phyloP scores from a whole-genome alignment of 208 protist species.

The Wallacemonas collosoma region DNA sequence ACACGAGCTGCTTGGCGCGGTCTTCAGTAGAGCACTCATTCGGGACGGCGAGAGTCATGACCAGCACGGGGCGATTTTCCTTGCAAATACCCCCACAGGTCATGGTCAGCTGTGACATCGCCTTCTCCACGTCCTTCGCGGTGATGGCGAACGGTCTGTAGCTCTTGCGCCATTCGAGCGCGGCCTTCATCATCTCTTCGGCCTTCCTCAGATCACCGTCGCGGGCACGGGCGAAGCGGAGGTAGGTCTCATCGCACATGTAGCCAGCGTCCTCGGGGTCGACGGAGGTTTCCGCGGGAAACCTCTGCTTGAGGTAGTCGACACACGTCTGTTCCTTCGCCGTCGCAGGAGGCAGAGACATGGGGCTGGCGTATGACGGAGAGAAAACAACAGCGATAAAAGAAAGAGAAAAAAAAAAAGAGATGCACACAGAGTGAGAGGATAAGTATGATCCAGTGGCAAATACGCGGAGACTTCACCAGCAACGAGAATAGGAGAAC shows the following conservation, averaged over 20 bases:
- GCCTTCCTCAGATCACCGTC: conserved; percentile 49
- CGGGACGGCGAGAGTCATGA: conserved; percentile 55
- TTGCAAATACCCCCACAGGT: conserved; percentile 42
- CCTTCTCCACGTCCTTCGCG: conserved; percentile 28
- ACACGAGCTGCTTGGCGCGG: conserved; percentile 56
- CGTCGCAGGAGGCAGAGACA: conserved; percentile 20
- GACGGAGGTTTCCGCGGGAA: conserved; percentile 29
- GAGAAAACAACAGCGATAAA: conserved; percentile 3
- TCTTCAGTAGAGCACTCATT: conserved; percentile 53
- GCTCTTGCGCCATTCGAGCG: conserved; percentile 56
- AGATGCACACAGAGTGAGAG: not conserved
- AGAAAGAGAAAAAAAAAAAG: not conserved
- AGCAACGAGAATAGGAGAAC: not conserved
- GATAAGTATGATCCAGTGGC: not conserved
- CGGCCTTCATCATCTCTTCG: conserved; percentile 36
- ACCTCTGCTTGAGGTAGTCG: conserved; percentile 31
- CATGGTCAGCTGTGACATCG: conserved; percentile 49
- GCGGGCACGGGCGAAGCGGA: conserved; percentile 62
- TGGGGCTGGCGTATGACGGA: not conserved
- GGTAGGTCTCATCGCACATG: conserved; percentile 52
- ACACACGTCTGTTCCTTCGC: conserved; percentile 51
- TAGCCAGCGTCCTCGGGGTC: conserved; percentile 46
- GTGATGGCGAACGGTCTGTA: conserved; percentile 57
- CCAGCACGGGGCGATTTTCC: conserved; percentile 44
- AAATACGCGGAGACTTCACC: not conserved